These are phyloP conservation scores for Moringa oleifera DNA, from an alignment of 345 rosid species.

Conservation along the genomic window DNA sequence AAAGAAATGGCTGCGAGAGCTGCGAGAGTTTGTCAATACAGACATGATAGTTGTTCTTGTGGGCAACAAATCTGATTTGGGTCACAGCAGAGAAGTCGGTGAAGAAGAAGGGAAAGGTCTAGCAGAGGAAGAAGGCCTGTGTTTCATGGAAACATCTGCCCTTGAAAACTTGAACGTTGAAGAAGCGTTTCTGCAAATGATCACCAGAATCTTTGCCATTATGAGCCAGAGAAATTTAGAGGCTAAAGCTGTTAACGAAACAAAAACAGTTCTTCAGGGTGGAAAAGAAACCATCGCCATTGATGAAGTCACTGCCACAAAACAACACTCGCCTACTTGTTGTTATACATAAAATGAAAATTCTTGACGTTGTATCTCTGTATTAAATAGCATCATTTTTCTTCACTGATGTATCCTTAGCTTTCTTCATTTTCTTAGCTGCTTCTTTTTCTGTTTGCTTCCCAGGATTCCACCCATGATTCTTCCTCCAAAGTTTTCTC, in stretches of 20 bases:
- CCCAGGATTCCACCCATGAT: too few species aligned
- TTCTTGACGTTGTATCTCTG: too few species aligned
- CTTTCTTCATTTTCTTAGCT: too few species aligned
- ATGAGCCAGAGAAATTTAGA: conserved; percentile 45
- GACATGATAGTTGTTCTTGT: conserved; percentile 68
- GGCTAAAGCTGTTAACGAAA: conserved; percentile 39
- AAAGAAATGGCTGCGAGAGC: conserved; percentile 65
- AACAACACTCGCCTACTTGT: conserved; percentile 48
- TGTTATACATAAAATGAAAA: conserved; percentile 42
- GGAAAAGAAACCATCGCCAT: conserved; percentile 51
- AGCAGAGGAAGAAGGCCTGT: conserved; percentile 58
- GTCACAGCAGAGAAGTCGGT: conserved; percentile 39
- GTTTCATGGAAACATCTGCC: conserved; percentile 81
- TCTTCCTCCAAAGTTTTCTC: too few species aligned
- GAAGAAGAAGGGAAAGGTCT: conserved; percentile 53
- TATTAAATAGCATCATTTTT: too few species aligned
- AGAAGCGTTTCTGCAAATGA: conserved; percentile 66
- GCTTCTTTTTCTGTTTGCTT: too few species aligned
- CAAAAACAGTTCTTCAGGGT: conserved; percentile 22
- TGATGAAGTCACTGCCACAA: conserved; percentile 67
- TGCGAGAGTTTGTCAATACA: conserved; percentile 41
- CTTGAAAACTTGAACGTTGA: conserved; percentile 64
- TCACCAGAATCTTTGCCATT: conserved; percentile 43
- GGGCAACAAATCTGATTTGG: conserved; percentile 66
- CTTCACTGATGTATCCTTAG: too few species aligned